phyloP scores from a whole-genome alignment of 306 rosid genomes.

The Amphicarpaea edgeworthii region DNA sequence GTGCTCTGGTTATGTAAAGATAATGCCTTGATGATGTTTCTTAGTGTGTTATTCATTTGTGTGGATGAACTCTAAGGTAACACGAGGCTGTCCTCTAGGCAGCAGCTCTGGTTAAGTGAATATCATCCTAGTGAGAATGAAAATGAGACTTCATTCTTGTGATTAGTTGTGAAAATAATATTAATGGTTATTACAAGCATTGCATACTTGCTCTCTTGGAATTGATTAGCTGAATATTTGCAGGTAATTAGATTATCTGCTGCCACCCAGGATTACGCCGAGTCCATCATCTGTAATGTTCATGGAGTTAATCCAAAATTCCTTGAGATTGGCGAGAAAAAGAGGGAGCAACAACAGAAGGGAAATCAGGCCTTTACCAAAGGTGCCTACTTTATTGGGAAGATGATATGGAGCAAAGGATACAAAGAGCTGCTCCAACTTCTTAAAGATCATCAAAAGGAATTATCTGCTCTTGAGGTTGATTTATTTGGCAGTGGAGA shows the following conservation, averaged over 20 bases:
- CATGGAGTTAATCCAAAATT: constrained; percentile 98
- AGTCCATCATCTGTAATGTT: constrained; percentile 83
- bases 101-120: constrained; percentile 23
- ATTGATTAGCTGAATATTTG: constrained; percentile 44
- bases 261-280: constrained; percentile 90
- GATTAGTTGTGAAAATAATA: constrained; percentile 12
- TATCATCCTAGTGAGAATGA: constrained; percentile 19
- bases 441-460: constrained; percentile 71
- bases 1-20: neutral
- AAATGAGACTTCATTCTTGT: constrained; percentile 9
- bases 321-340: constrained; percentile 80
- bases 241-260: constrained; percentile 98
- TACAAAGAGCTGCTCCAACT: constrained; percentile 87
- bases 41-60: constrained; percentile 13
- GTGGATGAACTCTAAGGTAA: constrained; percentile 11
- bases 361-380: constrained; percentile 70
- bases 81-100: neutral
- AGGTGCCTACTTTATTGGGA: constrained; percentile 94
- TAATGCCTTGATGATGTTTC: neutral
- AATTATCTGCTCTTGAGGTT: constrained; percentile 73
- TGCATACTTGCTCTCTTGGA: constrained; percentile 40
- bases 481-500: constrained; percentile 96
- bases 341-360: constrained; percentile 69
- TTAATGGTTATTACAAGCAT: constrained; percentile 15
- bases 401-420: constrained; percentile 98